Evolutionary conservation across 2,329 filamentous ascomycete species (phyloP).

Genomic region (Xylaria sp.): DNA sequence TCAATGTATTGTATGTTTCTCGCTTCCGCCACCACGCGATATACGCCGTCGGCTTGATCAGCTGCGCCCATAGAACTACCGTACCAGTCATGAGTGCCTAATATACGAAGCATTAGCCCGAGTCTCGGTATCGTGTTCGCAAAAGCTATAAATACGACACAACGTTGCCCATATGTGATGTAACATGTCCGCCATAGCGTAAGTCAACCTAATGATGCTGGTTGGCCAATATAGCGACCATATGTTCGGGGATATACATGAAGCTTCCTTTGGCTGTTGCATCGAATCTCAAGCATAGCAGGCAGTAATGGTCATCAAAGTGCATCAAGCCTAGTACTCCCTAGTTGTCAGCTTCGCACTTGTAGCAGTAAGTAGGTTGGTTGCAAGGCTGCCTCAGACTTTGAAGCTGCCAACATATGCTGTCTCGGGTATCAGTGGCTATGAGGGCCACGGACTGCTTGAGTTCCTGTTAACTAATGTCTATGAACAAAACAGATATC

Average conservation of each 20-base stretch:
- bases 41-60: too few relatives aligned
- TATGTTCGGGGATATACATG: not conserved
- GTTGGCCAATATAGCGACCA: not conserved
- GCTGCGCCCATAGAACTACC: not conserved
- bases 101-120: not conserved
- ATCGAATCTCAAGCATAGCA: not conserved
- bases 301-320: not conserved
- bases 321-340: not conserved
- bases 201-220: not conserved
- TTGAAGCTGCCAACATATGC: not conserved
- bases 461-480: not conserved
- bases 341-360: not conserved
- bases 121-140: not conserved
- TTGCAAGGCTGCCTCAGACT: not conserved
- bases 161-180: not conserved
- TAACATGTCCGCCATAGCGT: not conserved
- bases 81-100: not conserved
- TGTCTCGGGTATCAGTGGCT: not conserved
- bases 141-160: not conserved
- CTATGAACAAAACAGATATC: not conserved
- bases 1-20: not conserved
- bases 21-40: too few relatives aligned
- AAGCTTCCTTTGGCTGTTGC: not conserved
- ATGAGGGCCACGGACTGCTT: not conserved
- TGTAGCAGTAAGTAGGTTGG: too few relatives aligned